These are phyloP conservation scores for Ceraceosorus bombacis DNA, from an alignment of 1,284 basidiomycete species.

Conservation along the genomic window DNA sequence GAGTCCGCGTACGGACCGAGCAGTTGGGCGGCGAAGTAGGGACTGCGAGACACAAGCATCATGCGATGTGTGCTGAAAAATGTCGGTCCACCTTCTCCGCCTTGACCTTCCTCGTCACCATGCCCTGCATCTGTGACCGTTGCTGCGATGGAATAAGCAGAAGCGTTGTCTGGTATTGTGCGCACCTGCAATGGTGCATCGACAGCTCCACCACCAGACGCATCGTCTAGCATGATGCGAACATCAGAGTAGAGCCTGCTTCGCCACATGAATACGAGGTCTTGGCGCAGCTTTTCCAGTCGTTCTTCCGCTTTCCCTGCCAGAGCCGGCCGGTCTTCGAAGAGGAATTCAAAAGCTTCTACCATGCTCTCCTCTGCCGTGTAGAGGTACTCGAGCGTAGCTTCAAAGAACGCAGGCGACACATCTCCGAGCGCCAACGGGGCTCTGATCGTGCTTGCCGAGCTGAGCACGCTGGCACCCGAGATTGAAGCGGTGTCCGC, in stretches of 20 bases:
- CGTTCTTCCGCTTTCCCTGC: slow-evolving; percentile 60
- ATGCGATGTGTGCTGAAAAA: slow-evolving; percentile 82
- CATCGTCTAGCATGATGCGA: slow-evolving; percentile 27
- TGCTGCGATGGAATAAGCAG: slow-evolving; percentile 22
- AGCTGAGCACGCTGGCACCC: slow-evolving; percentile 18
- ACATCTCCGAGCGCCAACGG: slow-evolving; percentile 28
- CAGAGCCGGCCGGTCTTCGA: slow-evolving; percentile 24
- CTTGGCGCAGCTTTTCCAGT: slow-evolving; percentile 68
- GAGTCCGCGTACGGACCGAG: slow-evolving; percentile 57
- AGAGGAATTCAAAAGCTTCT: slow-evolving; percentile 36
- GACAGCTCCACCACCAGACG: neutral
- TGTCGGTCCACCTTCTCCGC: slow-evolving; percentile 17
- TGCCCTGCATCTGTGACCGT: slow-evolving; percentile 21
- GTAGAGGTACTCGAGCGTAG: slow-evolving; percentile 37
- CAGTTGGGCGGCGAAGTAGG: slow-evolving; percentile 74
- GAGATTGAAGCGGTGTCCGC: slow-evolving; percentile 15
- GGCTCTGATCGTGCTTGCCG: slow-evolving; percentile 23
- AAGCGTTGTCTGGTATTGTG: slow-evolving; percentile 30
- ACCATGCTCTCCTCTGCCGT: slow-evolving; percentile 36
- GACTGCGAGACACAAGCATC: slow-evolving; percentile 77
- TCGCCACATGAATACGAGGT: slow-evolving; percentile 43
- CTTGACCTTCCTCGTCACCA: slow-evolving; percentile 17
- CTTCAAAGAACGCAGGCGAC: slow-evolving; percentile 32
- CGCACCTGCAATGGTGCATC: neutral
- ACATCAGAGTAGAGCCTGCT: slow-evolving; percentile 42